phyloP scores from a whole-genome alignment of 2,329 filamentous ascomycete genomes.

The Ophiostoma piceae region DNA sequence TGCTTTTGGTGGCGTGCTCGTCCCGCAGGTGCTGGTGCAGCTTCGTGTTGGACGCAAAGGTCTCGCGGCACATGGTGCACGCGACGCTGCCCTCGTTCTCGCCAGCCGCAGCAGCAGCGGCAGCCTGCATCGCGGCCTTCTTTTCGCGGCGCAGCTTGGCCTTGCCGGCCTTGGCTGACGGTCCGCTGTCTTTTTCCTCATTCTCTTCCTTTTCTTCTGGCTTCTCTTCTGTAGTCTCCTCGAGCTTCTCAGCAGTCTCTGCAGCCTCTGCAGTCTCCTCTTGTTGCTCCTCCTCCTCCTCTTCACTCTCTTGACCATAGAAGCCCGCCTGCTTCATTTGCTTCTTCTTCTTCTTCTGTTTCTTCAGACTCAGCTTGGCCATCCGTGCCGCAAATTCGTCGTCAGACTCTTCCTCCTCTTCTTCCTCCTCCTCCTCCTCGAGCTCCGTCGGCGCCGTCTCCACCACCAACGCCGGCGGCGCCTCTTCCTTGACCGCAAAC shows the following conservation, averaged over 20 bases:
- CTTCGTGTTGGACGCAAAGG: constrained; percentile 27
- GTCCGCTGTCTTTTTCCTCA: constrained; percentile 3
- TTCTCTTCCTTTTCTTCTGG: constrained; percentile 9
- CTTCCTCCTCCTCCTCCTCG: constrained; percentile 14
- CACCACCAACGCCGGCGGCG: too few species aligned
- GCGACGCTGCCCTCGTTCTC: constrained; percentile 13
- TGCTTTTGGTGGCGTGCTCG: constrained; percentile 20
- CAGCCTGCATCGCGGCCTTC: constrained; percentile 25
- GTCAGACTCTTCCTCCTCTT: constrained; percentile 61
- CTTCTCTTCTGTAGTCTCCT: constrained; percentile 27
- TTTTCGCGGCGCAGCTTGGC: constrained; percentile 29
- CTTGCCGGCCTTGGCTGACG: constrained; percentile 27
- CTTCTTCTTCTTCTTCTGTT: constrained; percentile 17
- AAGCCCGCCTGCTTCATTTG: constrained; percentile 10
- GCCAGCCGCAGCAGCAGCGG: neutral
- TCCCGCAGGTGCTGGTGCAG: constrained; percentile 26
- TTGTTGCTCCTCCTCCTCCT: constrained; percentile 34
- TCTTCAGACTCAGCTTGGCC: constrained; percentile 10
- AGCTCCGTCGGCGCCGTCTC: constrained; percentile 16
- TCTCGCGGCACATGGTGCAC: constrained; percentile 22
- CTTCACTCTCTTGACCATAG: constrained; percentile 34
- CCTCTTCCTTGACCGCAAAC: neutral
- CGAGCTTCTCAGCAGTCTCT: neutral
- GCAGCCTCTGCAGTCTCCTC: too few species aligned
- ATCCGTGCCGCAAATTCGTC: constrained; percentile 7